Evolutionary conservation across 371 early-diverging fungal species (phyloP), one percentile per base, ranked within the genome.

Genomic region (Saksenaea oblongispora): DNA sequence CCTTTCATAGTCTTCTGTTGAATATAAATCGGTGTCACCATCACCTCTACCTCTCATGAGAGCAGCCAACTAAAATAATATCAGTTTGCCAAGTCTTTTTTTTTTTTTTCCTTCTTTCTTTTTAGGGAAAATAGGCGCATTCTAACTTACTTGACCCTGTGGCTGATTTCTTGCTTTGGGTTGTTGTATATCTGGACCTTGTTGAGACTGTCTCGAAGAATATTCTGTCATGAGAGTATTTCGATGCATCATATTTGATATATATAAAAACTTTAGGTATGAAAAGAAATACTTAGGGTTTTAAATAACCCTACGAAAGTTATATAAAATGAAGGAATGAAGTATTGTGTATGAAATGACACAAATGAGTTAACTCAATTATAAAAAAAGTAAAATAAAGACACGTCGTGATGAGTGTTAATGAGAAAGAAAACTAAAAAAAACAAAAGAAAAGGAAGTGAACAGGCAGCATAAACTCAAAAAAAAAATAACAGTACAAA

Each of bases 131-230:
- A 4, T 8, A 9, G 51, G 18, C 51, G 51, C 51, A 53, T 47
- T 36, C 22, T 63, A 56, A 10, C 42, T 59, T 65, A 69, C 70
- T 65, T 69, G 70, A 27, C 65, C 65, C 55, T 69, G 70, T 24
- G 70, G 70, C 56, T 69, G 70, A 36, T 61, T 69, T 55, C 70
- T 56, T n/a, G 70, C 70, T 56, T 62, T 63, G 5, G 70, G 70
- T 31, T 69, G 70, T 51, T 69, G 70, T 18, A 69, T 64, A 55
- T 65, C 70, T 18, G 58, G 59, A 18, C 51, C 51, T 58, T 66
- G 66, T 35, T 58, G 62, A 14, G 31, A 54, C 55, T 62, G 53
- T 42, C 59, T 58, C 34, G 35, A 22, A 54, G 27, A n/a, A 14
- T 35, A 62, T 9, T 62, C 62, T 15, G 34, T 54, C 56, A 62